Evolutionary conservation across 805 yeast genomes (phyloP), one percentile per base, ranked within the genome.

Genomic region (Zygoascus tannicola): DNA sequence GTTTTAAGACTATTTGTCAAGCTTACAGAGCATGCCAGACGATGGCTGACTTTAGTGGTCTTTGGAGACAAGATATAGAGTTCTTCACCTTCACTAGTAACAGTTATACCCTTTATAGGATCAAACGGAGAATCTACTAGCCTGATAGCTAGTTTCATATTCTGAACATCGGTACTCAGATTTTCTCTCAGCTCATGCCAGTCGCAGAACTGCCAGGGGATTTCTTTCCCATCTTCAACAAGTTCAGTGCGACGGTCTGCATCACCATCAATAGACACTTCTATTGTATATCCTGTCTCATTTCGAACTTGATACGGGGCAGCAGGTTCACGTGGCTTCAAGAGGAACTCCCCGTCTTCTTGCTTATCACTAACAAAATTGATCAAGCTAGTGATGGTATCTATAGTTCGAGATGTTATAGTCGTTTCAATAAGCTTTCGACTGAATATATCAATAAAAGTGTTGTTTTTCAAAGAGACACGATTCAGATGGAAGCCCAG

Each of bases 151-250:
- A 90, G 62, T 3, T 71, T 65, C 38, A 78, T 80, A n/a, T 68
- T 69, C 16, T 73, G 75, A 35, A 72, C 76, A 44, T 81, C 81
- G 3, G 81, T 75, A 48, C 76, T 80, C 44, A 88, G 65, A 44
- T 78, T 77, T 56, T 90, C 95, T 61, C 98, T 79, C 20, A 87
- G 74, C 23, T 72, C 71, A 49, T 85, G 71, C 97, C 97, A 92
- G 57, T 90, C 96, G 55, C 88, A 95, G 66, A 94, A 94, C 34
- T 87, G 79, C 97, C 97, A 92, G 1, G 85, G 81, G 3, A 75
- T 58, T 3, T 63, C 60, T 4, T 74, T 76, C 1, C 74, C 74
- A 41, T 77, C 69, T 33, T 66, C 60, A 38, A 60, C 64, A 51
- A 42, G 63, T 35, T 36, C 44, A 60, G 51, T 26, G 8, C 39